Evolutionary conservation across 1,284 basidiomycete genomes (phyloP).

Genomic region (Irpex lacteus): DNA sequence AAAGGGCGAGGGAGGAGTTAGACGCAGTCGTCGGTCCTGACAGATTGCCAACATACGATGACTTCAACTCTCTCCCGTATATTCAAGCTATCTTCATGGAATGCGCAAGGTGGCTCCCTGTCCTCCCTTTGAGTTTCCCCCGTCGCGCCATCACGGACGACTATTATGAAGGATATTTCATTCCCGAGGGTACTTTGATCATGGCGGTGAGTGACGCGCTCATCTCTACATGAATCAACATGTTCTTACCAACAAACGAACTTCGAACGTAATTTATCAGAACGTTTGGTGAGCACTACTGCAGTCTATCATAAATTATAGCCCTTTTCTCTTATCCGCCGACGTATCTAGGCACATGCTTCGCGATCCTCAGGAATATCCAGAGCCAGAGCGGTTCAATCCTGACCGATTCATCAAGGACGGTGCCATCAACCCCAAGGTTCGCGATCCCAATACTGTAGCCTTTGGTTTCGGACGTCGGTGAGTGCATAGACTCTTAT

Average conservation of each 20-base stretch:
- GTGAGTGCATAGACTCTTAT: constrained; percentile 1
- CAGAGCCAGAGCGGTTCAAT: constrained; percentile 18
- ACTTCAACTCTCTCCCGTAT: constrained; percentile 21
- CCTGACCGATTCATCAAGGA: constrained; percentile 21
- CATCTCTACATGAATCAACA: background rate
- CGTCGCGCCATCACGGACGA: constrained; percentile 14
- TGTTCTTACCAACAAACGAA: background rate
- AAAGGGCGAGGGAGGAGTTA: constrained; percentile 30
- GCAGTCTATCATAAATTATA: background rate
- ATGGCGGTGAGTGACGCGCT: constrained; percentile 3
- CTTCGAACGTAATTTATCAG: background rate
- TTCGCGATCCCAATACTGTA: background rate
- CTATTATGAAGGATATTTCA: constrained; percentile 16
- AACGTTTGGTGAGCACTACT: background rate
- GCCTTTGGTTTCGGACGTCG: constrained; percentile 22
- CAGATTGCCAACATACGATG: constrained; percentile 31
- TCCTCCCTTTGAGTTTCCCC: background rate
- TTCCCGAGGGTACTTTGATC: constrained; percentile 23
- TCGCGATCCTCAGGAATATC: constrained; percentile 16
- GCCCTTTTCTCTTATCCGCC: too few species aligned
- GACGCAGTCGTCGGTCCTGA: constrained; percentile 29
- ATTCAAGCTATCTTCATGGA: constrained; percentile 26
- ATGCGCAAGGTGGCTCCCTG: constrained; percentile 14
- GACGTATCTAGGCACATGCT: constrained; percentile 14
- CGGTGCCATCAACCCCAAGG: constrained; percentile 7